Percentiles rank a stretch among this genome's conserved stretches.
Conservation (phyloP, 2,329 filamentous ascomycete genomes). For the Penicillium sp. region DNA sequence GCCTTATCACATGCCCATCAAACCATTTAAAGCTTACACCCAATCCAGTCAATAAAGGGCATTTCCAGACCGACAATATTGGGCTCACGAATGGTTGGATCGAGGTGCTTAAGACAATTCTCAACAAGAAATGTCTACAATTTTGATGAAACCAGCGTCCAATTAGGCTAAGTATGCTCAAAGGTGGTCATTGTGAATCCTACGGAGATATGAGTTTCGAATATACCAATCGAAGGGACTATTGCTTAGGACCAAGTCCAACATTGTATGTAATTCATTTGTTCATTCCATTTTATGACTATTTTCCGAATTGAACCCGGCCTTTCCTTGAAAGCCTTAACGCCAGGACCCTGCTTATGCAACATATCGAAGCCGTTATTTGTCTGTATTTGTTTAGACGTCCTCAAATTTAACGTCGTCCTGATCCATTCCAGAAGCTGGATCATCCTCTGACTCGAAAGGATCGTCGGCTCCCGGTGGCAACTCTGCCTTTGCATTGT, state of each 20-base stretch:
- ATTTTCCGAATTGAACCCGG: background rate
- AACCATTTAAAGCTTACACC: background rate
- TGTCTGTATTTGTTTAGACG: conserved; percentile 46
- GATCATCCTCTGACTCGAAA: conserved; percentile 53
- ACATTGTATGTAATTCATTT: conserved; percentile 1
- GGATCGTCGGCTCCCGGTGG: conserved; percentile 47
- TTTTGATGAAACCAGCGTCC: background rate
- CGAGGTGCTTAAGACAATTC: too few relatives aligned
- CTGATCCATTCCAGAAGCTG: conserved; percentile 53
- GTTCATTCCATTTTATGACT: conserved; percentile 8
- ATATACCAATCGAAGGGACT: background rate
- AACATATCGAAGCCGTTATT: conserved; percentile 17
- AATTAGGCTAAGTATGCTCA: background rate
- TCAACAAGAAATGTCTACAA: background rate
- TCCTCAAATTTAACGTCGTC: conserved; percentile 79
- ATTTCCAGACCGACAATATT: background rate
- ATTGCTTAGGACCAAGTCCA: background rate
- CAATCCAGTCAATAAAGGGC: background rate
- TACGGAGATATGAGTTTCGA: background rate
- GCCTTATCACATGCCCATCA: background rate
- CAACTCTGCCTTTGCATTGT: conserved; percentile 54
- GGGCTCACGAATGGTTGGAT: background rate
- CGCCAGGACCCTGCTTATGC: conserved; percentile 26
- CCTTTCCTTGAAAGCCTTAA: conserved; percentile 20
- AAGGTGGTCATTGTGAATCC: background rate